Conservation (phyloP, 2,329 filamentous ascomycete genomes). For the Diaporthe citrichinensis region DNA sequence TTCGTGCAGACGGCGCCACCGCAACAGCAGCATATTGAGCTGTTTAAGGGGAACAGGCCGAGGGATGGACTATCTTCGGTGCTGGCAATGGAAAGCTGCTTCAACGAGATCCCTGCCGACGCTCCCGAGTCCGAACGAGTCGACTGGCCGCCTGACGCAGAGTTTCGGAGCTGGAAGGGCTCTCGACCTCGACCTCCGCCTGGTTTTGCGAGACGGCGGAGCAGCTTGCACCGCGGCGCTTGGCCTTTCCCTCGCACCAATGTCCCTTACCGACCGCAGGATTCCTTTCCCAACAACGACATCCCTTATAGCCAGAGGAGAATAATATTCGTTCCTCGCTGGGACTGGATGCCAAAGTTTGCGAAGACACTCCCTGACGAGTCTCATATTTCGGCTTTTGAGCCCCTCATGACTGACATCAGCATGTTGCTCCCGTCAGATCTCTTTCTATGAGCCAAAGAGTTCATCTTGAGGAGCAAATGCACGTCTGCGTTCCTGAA, state of each 20-base stretch:
- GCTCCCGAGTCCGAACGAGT: background rate
- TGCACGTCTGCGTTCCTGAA: background rate
- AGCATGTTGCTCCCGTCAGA: background rate
- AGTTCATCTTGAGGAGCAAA: background rate
- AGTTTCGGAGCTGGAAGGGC: conserved; percentile 24
- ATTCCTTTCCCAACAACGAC: background rate
- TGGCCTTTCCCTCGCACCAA: conserved; percentile 30
- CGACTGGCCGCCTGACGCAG: conserved; percentile 24
- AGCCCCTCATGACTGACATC: background rate
- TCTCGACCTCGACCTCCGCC: background rate
- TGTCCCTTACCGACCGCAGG: background rate
- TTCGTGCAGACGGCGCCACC: background rate
- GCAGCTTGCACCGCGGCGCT: background rate
- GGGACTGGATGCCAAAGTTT: conserved; percentile 27
- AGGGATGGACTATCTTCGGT: conserved; percentile 15
- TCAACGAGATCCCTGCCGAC: conserved; percentile 24
- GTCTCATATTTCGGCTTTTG: background rate
- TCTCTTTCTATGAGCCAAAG: background rate
- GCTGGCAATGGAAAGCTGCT: conserved; percentile 27
- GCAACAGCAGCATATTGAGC: background rate
- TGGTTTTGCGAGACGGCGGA: background rate
- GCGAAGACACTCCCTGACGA: background rate
- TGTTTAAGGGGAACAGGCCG: conserved; percentile 2
- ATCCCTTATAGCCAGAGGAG: conserved; percentile 23
- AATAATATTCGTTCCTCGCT: conserved; percentile 13